Evolutionary conservation across 371 early-diverging fungal species (phyloP).

Genomic region (Mucor lusitanicus): DNA sequence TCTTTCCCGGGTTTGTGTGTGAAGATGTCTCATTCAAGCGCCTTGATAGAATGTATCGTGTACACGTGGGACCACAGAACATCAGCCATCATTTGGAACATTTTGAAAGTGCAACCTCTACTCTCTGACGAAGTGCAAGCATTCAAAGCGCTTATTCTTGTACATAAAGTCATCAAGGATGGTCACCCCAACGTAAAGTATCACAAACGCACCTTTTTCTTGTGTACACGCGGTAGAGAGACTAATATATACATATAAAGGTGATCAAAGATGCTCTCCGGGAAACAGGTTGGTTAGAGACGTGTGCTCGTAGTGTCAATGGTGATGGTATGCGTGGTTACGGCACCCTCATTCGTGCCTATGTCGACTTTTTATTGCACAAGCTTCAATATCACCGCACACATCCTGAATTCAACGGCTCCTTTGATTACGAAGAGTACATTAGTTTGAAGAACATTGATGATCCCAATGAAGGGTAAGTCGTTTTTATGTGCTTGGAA

Average conservation of each 20-base stretch:
- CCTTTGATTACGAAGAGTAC: conserved; percentile 97
- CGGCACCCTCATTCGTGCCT: conserved; percentile 86
- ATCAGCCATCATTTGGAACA: conserved; percentile 85
- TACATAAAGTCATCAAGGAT: conserved; percentile 94
- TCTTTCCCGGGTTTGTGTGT: neutral
- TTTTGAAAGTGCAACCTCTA: conserved; percentile 84
- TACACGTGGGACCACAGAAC: conserved; percentile 95
- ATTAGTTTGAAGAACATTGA: conserved; percentile 89
- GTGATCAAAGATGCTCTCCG: conserved; percentile 76
- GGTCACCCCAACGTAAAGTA: conserved; percentile 81
- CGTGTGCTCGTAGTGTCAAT: conserved; percentile 64
- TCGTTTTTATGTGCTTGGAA: neutral
- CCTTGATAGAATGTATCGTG: conserved; percentile 73
- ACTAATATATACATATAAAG: conserved; percentile 30
- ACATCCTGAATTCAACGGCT: conserved; percentile 93
- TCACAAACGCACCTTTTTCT: neutral
- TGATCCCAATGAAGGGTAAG: conserved; percentile 96
- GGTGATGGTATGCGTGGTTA: conserved; percentile 77
- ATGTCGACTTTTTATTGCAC: conserved; percentile 84
- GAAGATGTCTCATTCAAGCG: neutral
- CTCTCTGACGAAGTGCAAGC: conserved; percentile 90
- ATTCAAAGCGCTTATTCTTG: conserved; percentile 93
- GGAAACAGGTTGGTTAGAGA: conserved; percentile 69
- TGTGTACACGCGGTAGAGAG: neutral
- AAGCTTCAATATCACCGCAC: conserved; percentile 92